A percentile compares a stretch with the other conserved stretches of the same genome.
Conservation (phyloP, 306 rosid genomes). For the Luffa aegyptiaca region DNA sequence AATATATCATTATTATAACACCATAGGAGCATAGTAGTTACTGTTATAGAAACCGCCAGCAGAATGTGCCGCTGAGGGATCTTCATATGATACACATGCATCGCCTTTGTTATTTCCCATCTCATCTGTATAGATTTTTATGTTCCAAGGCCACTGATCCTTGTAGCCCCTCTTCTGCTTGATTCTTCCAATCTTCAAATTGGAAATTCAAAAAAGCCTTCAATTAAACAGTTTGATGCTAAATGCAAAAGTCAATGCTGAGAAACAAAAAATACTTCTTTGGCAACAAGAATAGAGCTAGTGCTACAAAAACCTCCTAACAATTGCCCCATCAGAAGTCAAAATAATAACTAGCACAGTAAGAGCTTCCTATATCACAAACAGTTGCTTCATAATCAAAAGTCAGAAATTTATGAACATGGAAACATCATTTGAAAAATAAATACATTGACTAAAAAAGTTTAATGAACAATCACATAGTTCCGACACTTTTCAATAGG, state of each 20-base stretch:
- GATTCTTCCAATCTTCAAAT: conserved; percentile 81
- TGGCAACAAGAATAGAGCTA: neutral
- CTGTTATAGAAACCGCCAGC: conserved; percentile 88
- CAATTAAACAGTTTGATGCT: neutral
- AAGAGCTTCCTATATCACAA: neutral
- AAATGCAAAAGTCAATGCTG: neutral
- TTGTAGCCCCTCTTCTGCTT: conserved; percentile 97
- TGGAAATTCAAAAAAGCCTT: neutral
- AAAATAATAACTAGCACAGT: neutral
- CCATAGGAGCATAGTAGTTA: conserved; percentile 17
- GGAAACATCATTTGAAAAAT: neutral
- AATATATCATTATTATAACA: neutral
- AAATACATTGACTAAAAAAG: neutral
- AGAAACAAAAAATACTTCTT: neutral
- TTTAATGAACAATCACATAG: neutral
- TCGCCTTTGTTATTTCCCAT: conserved; percentile 91
- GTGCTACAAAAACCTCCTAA: neutral
- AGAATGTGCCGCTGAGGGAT: conserved; percentile 93
- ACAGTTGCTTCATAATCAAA: neutral
- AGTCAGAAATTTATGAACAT: neutral
- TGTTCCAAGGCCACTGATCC: conserved; percentile 98
- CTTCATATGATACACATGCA: conserved; percentile 86
- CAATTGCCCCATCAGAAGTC: neutral
- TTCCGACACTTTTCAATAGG: neutral
- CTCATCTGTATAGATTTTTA: conserved; percentile 88